Evolutionary conservation across 495 filamentous ascomycete genomes (phyloP).

Genomic region (Daldinia caldariorum): DNA sequence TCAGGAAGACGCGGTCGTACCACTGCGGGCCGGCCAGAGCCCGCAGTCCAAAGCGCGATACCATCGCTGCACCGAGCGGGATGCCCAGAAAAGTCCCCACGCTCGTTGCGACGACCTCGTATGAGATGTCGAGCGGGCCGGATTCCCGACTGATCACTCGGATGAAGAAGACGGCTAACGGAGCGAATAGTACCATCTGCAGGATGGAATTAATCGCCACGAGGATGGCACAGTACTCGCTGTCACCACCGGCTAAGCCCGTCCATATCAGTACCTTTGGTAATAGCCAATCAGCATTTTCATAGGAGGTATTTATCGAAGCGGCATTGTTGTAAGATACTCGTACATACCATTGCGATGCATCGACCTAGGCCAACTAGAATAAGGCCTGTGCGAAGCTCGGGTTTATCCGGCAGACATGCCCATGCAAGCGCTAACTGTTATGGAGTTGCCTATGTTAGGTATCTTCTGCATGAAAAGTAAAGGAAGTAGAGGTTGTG

Average conservation of each 20-base stretch:
- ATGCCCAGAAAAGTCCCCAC: slow-evolving; percentile 90
- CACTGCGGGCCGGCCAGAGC: slow-evolving; percentile 61
- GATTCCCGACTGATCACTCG: slow-evolving; percentile 67
- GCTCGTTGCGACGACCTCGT: slow-evolving; percentile 76
- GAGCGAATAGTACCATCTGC: slow-evolving; percentile 88
- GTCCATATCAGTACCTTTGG: slow-evolving; percentile 79
- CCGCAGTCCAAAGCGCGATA: slow-evolving; percentile 75
- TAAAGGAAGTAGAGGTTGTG: not conserved
- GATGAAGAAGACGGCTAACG: slow-evolving; percentile 81
- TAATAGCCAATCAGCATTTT: too few relatives aligned
- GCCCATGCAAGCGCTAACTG: slow-evolving; percentile 82
- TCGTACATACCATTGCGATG: slow-evolving; percentile 81
- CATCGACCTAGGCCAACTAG: slow-evolving; percentile 82
- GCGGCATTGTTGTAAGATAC: slow-evolving; percentile 8
- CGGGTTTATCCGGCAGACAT: slow-evolving; percentile 76
- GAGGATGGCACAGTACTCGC: slow-evolving; percentile 88
- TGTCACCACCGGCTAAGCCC: slow-evolving; percentile 77
- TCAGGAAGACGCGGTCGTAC: slow-evolving; percentile 77
- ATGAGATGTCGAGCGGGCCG: slow-evolving; percentile 62
- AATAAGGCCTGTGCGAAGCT: slow-evolving; percentile 76
- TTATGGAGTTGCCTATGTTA: not conserved
- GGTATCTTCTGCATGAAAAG: slow-evolving; percentile 1
- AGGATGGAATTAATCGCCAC: slow-evolving; percentile 88
- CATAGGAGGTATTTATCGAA: not conserved
- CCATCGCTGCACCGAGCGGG: slow-evolving; percentile 78